A percentile compares a stretch with the other conserved stretches of the same genome.
Evolutionary conservation across 345 rosid genomes (phyloP).

Genomic region (Syzygium aromaticum): DNA sequence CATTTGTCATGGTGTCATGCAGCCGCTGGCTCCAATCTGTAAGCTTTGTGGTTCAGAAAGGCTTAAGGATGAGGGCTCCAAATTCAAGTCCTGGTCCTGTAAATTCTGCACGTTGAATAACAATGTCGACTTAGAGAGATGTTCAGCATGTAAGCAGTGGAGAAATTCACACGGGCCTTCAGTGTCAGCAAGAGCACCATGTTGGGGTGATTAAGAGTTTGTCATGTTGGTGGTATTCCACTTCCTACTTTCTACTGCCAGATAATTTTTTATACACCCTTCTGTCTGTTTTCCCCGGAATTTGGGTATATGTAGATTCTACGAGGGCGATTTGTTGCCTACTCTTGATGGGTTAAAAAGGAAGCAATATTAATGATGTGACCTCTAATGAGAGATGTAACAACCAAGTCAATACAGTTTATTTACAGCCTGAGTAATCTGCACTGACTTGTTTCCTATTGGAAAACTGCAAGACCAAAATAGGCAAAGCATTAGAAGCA

Average conservation of each 20-base stretch:
- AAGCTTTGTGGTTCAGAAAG: slow-evolving; percentile 37
- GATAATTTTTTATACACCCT: not conserved
- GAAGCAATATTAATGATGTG: not conserved
- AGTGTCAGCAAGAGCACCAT: slow-evolving; percentile 40
- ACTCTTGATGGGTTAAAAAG: not conserved
- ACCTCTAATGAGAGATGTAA: not conserved
- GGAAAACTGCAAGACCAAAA: not conserved
- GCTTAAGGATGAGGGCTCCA: slow-evolving; percentile 35
- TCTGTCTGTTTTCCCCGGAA: not conserved
- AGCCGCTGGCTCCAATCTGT: slow-evolving; percentile 61
- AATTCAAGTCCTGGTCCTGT: slow-evolving; percentile 51
- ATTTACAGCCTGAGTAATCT: not conserved
- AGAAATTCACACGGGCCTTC: slow-evolving; percentile 69
- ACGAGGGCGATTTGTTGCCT: not conserved
- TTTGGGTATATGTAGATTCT: not conserved
- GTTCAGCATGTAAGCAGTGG: slow-evolving; percentile 73
- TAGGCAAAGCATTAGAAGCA: not conserved
- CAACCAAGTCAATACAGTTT: not conserved
- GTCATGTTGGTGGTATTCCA: slow-evolving; percentile 33
- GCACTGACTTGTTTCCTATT: not conserved
- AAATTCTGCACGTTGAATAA: slow-evolving; percentile 70
- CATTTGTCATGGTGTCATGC: slow-evolving; percentile 2
- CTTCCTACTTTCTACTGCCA: not conserved
- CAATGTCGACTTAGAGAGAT: slow-evolving; percentile 44
- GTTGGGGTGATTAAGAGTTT: slow-evolving; percentile 46